phyloP scores from a whole-genome alignment of 1,284 basidiomycete species.

The Cutaneotrichosporon curvatum region DNA sequence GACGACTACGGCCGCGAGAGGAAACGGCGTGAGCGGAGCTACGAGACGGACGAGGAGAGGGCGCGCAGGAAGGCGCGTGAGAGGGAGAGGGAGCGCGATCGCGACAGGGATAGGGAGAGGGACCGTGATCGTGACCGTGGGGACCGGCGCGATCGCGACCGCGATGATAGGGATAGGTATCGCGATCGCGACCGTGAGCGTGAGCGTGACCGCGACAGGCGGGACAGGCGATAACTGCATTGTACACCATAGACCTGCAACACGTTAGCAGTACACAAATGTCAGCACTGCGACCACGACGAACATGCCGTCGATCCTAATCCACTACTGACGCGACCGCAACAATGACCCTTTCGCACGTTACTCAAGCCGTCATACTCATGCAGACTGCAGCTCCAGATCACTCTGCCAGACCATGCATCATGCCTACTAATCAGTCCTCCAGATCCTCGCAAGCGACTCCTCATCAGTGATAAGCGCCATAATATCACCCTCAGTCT shows the following conservation, averaged over 20 bases:
- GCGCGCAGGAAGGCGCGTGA: slow-evolving; percentile 31
- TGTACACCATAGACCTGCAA: background rate
- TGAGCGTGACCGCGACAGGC: background rate
- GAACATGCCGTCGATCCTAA: too few relatives aligned
- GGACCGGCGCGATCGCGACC: background rate
- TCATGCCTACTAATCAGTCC: slow-evolving; percentile 3
- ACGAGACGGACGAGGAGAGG: slow-evolving; percentile 33
- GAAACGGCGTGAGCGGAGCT: slow-evolving; percentile 15
- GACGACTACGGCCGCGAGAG: slow-evolving; percentile 16
- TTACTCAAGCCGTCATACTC: too few relatives aligned
- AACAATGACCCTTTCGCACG: too few relatives aligned
- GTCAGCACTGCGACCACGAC: too few relatives aligned
- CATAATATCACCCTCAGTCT: slow-evolving; percentile 25
- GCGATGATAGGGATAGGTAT: slow-evolving; percentile 1
- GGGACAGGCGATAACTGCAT: background rate
- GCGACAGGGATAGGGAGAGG: slow-evolving; percentile 9
- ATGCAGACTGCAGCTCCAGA: too few relatives aligned
- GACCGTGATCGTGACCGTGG: slow-evolving; percentile 17
- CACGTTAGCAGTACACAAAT: too few relatives aligned
- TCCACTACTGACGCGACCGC: too few relatives aligned
- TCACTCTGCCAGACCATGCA: too few relatives aligned
- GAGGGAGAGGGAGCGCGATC: slow-evolving; percentile 18
- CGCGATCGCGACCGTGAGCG: slow-evolving; percentile 3
- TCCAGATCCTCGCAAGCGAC: slow-evolving; percentile 37
- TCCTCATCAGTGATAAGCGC: slow-evolving; percentile 29